Evolutionary conservation across 345 rosid genomes (phyloP).

Genomic region (Hibiscus tridactylites): DNA sequence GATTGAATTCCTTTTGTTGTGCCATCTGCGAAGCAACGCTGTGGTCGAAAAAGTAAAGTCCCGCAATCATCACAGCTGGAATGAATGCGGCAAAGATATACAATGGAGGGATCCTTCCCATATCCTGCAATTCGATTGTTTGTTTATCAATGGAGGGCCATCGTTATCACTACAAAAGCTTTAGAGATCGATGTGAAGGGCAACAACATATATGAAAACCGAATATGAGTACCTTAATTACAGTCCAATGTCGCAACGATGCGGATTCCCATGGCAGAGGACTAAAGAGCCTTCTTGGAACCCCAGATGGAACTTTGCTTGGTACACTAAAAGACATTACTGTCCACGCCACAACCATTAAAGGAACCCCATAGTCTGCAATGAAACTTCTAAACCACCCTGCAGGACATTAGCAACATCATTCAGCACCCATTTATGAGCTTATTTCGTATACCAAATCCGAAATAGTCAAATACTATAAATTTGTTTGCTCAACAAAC

Average conservation of each 20-base stretch:
- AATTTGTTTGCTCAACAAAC: slow-evolving; percentile 23
- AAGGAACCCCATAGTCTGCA: slow-evolving; percentile 85
- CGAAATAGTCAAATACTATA: background rate
- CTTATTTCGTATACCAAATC: background rate
- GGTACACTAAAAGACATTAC: slow-evolving; percentile 44
- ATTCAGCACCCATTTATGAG: background rate
- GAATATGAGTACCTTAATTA: slow-evolving; percentile 40
- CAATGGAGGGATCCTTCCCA: slow-evolving; percentile 47
- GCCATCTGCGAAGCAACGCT: slow-evolving; percentile 75
- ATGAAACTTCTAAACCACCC: slow-evolving; percentile 57
- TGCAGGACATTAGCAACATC: slow-evolving; percentile 7
- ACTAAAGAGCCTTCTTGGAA: slow-evolving; percentile 72
- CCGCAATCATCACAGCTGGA: slow-evolving; percentile 75
- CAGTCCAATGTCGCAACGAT: slow-evolving; percentile 57
- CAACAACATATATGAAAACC: background rate
- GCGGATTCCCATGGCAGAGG: slow-evolving; percentile 29
- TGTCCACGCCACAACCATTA: slow-evolving; percentile 79
- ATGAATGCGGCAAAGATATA: slow-evolving; percentile 60
- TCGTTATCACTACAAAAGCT: background rate
- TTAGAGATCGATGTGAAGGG: background rate
- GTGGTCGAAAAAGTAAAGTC: slow-evolving; percentile 79
- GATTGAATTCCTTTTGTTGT: slow-evolving; percentile 81
- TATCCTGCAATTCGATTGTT: slow-evolving; percentile 39
- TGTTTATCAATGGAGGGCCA: background rate
- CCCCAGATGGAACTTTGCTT: slow-evolving; percentile 51